These are phyloP conservation scores for Detonula confervacea DNA, from an alignment of 352 stramenopile species.

Conservation along the genomic window DNA sequence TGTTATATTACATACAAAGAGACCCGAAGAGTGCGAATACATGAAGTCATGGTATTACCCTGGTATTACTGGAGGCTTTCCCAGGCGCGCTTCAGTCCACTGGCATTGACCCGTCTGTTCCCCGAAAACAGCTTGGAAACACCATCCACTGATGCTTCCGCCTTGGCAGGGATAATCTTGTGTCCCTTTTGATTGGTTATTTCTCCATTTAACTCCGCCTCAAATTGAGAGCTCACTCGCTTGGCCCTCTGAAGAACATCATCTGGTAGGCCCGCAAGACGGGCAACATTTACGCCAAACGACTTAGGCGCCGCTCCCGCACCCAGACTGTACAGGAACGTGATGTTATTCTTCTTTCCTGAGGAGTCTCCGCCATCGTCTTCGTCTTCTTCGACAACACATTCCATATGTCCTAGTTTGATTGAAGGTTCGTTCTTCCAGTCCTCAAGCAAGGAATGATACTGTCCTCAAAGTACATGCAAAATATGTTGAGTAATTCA, in stretches of 20 bases:
- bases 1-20: no score
- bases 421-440: slow-evolving; percentile 87
- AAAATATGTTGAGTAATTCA: no score
- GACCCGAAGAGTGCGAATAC: no score
- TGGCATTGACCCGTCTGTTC: slow-evolving; percentile 8
- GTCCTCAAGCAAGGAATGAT: slow-evolving; percentile 91
- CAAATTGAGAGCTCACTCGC: slow-evolving; percentile 91
- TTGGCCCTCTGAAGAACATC: slow-evolving; percentile 92
- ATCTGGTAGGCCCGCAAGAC: slow-evolving; percentile 95
- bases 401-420: slow-evolving; percentile 91
- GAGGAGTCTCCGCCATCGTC: slow-evolving; percentile 28
- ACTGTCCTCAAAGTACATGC: no score
- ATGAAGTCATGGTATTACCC: slow-evolving; percentile 1
- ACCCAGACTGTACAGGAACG: slow-evolving; percentile 99
- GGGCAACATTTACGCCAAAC: slow-evolving; percentile 99
- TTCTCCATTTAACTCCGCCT: slow-evolving; percentile 73
- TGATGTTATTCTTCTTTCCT: slow-evolving; percentile 89
- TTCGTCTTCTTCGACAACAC: slow-evolving; percentile 85
- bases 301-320: slow-evolving; percentile 96
- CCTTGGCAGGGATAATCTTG: slow-evolving; percentile 44
- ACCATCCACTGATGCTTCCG: slow-evolving; percentile 14
- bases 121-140: slow-evolving; percentile 23
- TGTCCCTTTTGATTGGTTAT: slow-evolving; percentile 30
- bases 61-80: slow-evolving; percentile 44
- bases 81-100: slow-evolving; percentile 41